phyloP scores from a whole-genome alignment of 2,329 filamentous ascomycete species.

The Didymella arachidicola region DNA sequence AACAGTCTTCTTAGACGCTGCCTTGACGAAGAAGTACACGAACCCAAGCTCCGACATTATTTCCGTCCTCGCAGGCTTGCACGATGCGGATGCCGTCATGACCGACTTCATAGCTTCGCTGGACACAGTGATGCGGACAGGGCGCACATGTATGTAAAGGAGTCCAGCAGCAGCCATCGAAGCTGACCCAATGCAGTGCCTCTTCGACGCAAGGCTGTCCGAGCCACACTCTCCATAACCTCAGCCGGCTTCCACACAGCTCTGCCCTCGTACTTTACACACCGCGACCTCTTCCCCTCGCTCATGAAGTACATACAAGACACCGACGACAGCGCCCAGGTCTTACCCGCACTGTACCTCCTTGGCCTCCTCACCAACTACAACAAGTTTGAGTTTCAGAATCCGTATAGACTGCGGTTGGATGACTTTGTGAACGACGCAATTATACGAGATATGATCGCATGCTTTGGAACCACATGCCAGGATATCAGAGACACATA shows the following conservation, averaged over 20 bases:
- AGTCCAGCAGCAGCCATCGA: background rate
- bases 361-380: conserved; percentile 92
- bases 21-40: conserved; percentile 88
- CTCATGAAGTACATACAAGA: conserved; percentile 95
- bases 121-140: conserved; percentile 82
- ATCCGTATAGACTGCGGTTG: conserved; percentile 89
- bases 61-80: conserved; percentile 83
- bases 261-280: conserved; percentile 91
- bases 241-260: conserved; percentile 97
- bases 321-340: conserved; percentile 67
- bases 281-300: conserved; percentile 90
- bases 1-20: conserved; percentile 81
- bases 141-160: conserved; percentile 67
- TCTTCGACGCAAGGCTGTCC: conserved; percentile 79
- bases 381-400: conserved; percentile 99
- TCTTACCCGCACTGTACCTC: conserved; percentile 78
- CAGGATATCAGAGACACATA: conserved; percentile 75
- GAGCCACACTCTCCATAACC: conserved; percentile 81
- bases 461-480: conserved; percentile 77
- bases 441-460: conserved; percentile 82
- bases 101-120: conserved; percentile 85
- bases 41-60: conserved; percentile 97
- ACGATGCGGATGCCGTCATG: conserved; percentile 86
- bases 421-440: conserved; percentile 95
- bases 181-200: conserved; percentile 62